Percentiles rank a stretch among this genome's conserved stretches.
Evolutionary conservation across 805 yeast genomes (phyloP).

Genomic region (Suhomyces faveliae): DNA sequence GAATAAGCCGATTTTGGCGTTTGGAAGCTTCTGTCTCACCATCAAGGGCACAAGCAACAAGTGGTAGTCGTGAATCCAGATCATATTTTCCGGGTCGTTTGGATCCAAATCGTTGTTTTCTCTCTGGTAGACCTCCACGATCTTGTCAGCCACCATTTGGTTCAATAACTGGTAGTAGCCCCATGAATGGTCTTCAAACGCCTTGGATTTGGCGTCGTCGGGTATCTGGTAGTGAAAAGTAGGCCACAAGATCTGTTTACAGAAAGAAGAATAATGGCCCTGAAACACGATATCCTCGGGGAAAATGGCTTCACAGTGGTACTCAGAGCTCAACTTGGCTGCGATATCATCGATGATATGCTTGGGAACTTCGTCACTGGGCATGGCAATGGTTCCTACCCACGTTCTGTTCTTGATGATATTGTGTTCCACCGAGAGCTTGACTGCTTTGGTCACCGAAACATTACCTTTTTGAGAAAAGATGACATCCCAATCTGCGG

Average conservation of each 20-base stretch:
- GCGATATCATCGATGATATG: conserved; percentile 55
- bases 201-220: conserved; percentile 89
- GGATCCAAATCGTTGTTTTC: conserved; percentile 42
- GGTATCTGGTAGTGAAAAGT: conserved; percentile 92
- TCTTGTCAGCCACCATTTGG: conserved; percentile 73
- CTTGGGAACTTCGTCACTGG: conserved; percentile 75
- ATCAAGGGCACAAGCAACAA: conserved; percentile 80
- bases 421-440: conserved; percentile 46
- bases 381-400: conserved; percentile 93
- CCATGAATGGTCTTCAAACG: conserved; percentile 96
- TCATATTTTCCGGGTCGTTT: conserved; percentile 52
- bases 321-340: conserved; percentile 43
- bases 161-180: conserved; percentile 74
- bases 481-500: conserved; percentile 73
- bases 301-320: conserved; percentile 62
- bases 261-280: conserved; percentile 88
- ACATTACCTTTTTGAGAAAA: conserved; percentile 79
- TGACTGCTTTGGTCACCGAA: conserved; percentile 81
- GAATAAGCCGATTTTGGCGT: conserved; percentile 87
- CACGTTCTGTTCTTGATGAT: conserved; percentile 49
- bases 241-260: conserved; percentile 96
- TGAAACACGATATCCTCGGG: conserved; percentile 78
- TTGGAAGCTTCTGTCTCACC: conserved; percentile 72
- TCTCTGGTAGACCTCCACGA: conserved; percentile 54
- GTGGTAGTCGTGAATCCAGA: conserved; percentile 96